Conservation (phyloP, 176 grass and related monocot species). For the Lolium rigidum region DNA sequence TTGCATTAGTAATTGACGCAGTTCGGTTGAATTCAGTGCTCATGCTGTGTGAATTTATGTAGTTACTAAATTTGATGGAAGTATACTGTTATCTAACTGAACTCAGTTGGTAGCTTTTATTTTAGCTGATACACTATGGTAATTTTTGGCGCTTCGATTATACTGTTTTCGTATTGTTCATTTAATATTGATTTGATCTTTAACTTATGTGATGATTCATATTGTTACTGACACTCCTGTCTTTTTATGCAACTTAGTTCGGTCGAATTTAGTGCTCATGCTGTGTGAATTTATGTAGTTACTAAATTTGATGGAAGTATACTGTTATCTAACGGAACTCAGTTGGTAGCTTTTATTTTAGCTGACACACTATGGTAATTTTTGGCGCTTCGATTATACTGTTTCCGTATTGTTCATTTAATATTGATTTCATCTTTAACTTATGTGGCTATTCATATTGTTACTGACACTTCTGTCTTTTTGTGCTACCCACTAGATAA, state of each 20-base stretch:
- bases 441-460: background rate
- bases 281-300: background rate
- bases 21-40: background rate
- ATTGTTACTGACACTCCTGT: background rate
- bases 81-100: background rate
- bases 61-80: constrained; percentile 8
- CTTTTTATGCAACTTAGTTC: background rate
- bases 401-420: background rate
- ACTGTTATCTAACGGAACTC: background rate
- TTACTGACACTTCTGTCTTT: background rate
- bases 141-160: background rate
- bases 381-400: background rate
- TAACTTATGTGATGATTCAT: background rate
- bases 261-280: background rate
- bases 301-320: constrained; percentile 5
- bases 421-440: constrained; percentile 15
- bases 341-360: constrained; percentile 31
- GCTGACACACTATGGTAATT: background rate
- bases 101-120: constrained; percentile 22
- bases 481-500: background rate
- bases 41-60: background rate
- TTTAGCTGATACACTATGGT: constrained; percentile 4
- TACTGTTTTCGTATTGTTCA: constrained; percentile 7
- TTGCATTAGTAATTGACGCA: background rate
- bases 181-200: constrained; percentile 1